Evolutionary conservation across 352 stramenopile genomes (phyloP), one percentile per base, ranked within the genome.

Genomic region (Phytophthora macrochlamydospora): DNA sequence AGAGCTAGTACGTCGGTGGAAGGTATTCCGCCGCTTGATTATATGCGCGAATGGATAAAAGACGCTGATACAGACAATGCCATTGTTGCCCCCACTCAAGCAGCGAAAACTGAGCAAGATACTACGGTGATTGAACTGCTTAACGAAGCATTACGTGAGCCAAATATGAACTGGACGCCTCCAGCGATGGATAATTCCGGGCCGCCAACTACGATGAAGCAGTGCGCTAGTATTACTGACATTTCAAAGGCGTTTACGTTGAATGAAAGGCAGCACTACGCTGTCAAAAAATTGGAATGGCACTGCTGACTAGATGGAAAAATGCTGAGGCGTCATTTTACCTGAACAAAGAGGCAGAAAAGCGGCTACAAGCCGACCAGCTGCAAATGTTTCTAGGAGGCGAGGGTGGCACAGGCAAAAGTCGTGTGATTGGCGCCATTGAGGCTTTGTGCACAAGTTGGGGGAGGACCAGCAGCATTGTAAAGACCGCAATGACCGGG

Each of bases 11-110:
- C 7, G 1, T 8, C n/a, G 7, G 5, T 32, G n/a, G 14, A 3
- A 4, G 28, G 5, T 6, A 44, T 45, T 40, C 54, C 54, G 0
- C 0, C 5, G 4, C 3, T 60, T 44, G 1, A 42, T 4, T 3
- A 53, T n/a, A 60, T 60, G 54, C 42, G 14, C 2, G 48, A 63
- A 43, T 63, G 56, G 56, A 35, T 63, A 31, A 9, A 12, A 4
- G 35, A 56, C 24, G 4, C 8, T 31, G 14, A 45, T 4, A 56
- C 50, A 31, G 50, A 56, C 7, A 56, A 56, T 44, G 32, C 31
- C 13, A 44, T 56, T 3, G 7, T 3, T 33, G 7, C 7, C 32
- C 13, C 13, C 50, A 8, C 28, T n/a, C 31, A 31, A 44, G 7
- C 50, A 11, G 24, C 28, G 2, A 51, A 0, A 12, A 28, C 1